Percentiles rank a stretch among this genome's conserved stretches.
These are phyloP conservation scores for Aspergillus amoenus DNA, from an alignment of 2,329 filamentous ascomycete species.

Conservation along the genomic window DNA sequence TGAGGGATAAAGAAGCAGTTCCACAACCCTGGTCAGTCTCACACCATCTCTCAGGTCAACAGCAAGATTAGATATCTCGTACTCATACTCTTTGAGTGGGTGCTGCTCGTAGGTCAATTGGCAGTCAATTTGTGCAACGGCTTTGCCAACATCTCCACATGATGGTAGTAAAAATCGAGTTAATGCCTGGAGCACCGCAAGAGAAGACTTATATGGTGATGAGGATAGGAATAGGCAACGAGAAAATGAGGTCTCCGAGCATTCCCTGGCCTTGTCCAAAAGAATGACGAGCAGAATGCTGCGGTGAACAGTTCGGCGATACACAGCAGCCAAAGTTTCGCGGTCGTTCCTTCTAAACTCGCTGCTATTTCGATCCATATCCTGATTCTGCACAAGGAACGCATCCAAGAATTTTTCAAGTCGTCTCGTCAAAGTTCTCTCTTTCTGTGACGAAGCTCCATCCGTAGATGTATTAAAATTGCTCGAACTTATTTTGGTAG, in stretches of 20 bases:
- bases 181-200: conserved; percentile 52
- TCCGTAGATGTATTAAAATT: neutral
- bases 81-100: conserved; percentile 59
- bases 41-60: conserved; percentile 63
- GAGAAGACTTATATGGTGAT: conserved; percentile 58
- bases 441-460: conserved; percentile 3
- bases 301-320: conserved; percentile 57
- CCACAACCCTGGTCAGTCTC: conserved; percentile 58
- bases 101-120: conserved; percentile 56
- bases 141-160: conserved; percentile 56
- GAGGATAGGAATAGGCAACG: conserved; percentile 52
- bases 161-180: conserved; percentile 57
- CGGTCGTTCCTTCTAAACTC: conserved; percentile 34
- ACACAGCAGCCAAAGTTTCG: conserved; percentile 48
- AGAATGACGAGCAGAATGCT: conserved; percentile 61
- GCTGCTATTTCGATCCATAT: conserved; percentile 37
- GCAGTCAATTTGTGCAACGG: conserved; percentile 58
- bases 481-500: conserved; percentile 12
- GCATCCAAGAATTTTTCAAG: conserved; percentile 56
- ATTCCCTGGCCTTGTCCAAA: conserved; percentile 55
- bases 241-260: conserved; percentile 26
- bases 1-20: conserved; percentile 53
- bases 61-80: conserved; percentile 59
- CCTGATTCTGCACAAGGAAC: conserved; percentile 60
- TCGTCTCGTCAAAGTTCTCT: conserved; percentile 39